Base-by-base conservation (phyloP, 257 asterid species). In the Przewalskia tangutica region DNA sequence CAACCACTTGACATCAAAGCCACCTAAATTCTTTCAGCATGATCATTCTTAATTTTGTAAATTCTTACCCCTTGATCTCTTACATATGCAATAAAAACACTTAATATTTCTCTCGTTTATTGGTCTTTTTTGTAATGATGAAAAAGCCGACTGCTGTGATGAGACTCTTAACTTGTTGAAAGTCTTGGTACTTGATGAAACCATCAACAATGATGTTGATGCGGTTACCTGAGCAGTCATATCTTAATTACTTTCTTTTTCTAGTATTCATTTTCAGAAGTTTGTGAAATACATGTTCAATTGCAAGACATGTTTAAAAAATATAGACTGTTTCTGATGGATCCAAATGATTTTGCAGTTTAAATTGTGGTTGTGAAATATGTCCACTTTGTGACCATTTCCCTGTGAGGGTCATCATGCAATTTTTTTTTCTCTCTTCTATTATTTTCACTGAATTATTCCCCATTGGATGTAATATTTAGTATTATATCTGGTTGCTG, bases 401-500 rank as follows among this genome's bases (percentile, higher is more conserved):
- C 50, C 23, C 27, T 75, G 14, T 9, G 59, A 10, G 62, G 44
- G 38, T 75, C 62, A 48, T 75, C 80, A 12, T 75, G 46, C 46
- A 63, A 20, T 59, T 20, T 9, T 0, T 27, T 27, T 12, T 2
- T 16, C 9, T 27, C 12, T 13, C 34, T 63, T 11, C 44, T 63
- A 11, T n/a, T 13, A 27, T 23, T 62, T 63, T 27, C 44, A 63
- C 40, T 63, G 4, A 73, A 50, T 48, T n/a, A 18, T n/a, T 42
- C 60, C 16, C 27, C 20, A 13, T 48, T 50, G 13, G 46, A 50
- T 53, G 62, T 75, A 75, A 75, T 27, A 8, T 1, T 73, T 75
- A 50, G 62, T 50, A 23, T 13, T 23, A 8, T 4, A 18, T 14
- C 18, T 64, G 81, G 88, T 83, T 85, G 86, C 88, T 56, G n/a